phyloP scores from a whole-genome alignment of 352 stramenopile genomes.

The Pythium brachiatum region DNA sequence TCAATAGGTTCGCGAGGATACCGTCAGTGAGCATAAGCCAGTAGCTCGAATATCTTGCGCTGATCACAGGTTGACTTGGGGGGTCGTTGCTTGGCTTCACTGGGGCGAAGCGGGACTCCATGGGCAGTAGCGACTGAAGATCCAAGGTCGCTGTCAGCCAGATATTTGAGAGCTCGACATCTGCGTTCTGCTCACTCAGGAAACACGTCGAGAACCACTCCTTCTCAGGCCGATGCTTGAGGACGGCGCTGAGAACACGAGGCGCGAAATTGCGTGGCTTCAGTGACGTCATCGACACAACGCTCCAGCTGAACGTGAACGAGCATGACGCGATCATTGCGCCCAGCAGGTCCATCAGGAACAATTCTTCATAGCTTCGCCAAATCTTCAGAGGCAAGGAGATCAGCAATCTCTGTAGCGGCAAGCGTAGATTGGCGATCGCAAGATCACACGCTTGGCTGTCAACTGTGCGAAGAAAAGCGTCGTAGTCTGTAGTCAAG shows the following conservation, averaged over 20 bases:
- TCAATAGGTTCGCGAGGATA: slow-evolving; percentile 55
- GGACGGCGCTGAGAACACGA: slow-evolving; percentile 47
- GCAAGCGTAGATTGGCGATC: slow-evolving; percentile 31
- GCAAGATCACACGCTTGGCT: slow-evolving; percentile 7
- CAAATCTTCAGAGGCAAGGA: slow-evolving; percentile 36
- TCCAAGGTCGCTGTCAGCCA: slow-evolving; percentile 76
- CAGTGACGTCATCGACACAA: slow-evolving; percentile 32
- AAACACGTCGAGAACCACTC: slow-evolving; percentile 70
- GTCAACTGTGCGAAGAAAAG: not conserved
- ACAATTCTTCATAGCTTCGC: slow-evolving; percentile 50
- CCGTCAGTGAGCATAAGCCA: slow-evolving; percentile 72
- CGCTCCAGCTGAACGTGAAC: slow-evolving; percentile 62
- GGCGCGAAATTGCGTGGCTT: slow-evolving; percentile 57
- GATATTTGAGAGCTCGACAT: slow-evolving; percentile 49
- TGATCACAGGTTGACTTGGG: not conserved
- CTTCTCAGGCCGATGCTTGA: slow-evolving; percentile 59
- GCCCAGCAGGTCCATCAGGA: slow-evolving; percentile 63
- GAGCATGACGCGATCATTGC: slow-evolving; percentile 53
- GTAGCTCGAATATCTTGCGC: slow-evolving; percentile 45
- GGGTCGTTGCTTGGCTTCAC: not conserved
- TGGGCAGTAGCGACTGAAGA: slow-evolving; percentile 30
- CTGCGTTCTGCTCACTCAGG: slow-evolving; percentile 49
- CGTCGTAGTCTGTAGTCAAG: not conserved
- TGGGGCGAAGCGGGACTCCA: not conserved
- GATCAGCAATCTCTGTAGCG: slow-evolving; percentile 57